Percentiles rank a stretch among this genome's conserved stretches.
These are phyloP conservation scores for Eimeria nieschulzi DNA, from an alignment of 169 alveolate species.

Conservation along the genomic window DNA sequence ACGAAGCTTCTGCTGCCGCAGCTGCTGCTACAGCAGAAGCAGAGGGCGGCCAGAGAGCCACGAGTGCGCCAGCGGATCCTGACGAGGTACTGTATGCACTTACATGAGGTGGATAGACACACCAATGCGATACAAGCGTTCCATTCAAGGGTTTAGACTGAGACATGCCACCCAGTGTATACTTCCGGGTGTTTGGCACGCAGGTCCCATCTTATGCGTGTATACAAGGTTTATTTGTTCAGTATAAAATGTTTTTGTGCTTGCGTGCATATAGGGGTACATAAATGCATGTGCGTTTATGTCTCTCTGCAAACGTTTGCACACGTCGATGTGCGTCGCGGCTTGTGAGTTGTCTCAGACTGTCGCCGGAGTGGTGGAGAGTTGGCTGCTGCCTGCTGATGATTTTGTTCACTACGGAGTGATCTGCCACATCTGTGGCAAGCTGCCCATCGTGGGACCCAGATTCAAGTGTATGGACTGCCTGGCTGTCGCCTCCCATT, in stretches of 20 bases:
- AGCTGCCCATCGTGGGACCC: conserved; percentile 48
- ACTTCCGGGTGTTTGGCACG: too few relatives aligned
- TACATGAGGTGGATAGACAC: background rate
- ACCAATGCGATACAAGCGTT: background rate
- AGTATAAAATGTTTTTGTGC: too few relatives aligned
- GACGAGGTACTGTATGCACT: background rate
- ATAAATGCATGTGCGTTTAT: too few relatives aligned
- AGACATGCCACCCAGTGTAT: too few relatives aligned
- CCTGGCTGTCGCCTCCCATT: background rate
- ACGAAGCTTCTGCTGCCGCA: background rate
- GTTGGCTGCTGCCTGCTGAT: conserved; percentile 12
- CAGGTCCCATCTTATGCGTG: too few relatives aligned
- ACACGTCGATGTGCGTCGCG: too few relatives aligned
- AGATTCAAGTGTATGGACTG: conserved; percentile 47
- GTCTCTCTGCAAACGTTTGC: too few relatives aligned
- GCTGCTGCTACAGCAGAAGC: background rate
- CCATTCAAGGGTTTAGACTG: too few relatives aligned
- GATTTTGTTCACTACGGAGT: conserved; percentile 55
- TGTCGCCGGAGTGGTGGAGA: background rate
- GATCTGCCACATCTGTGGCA: conserved; percentile 35
- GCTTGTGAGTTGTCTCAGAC: background rate
- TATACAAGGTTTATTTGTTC: too few relatives aligned
- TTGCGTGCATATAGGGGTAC: too few relatives aligned
- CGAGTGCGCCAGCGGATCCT: background rate
- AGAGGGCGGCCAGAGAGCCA: background rate